These are phyloP conservation scores for Cladosporium sp. DNA, from an alignment of 2,329 filamentous ascomycete species.

Conservation along the genomic window DNA sequence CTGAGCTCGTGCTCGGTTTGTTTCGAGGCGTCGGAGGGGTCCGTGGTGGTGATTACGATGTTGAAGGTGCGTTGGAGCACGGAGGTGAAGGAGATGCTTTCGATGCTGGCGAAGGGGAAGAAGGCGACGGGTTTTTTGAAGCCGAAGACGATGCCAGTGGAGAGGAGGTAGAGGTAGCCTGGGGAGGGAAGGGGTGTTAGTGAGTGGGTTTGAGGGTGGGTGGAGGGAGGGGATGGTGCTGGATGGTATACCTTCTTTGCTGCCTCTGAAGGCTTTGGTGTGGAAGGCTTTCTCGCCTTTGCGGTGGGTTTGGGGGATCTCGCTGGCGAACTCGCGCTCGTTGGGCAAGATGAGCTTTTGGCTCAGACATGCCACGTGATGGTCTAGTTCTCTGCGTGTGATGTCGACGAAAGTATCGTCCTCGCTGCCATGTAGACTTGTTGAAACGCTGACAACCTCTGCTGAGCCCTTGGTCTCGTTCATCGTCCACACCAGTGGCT, in stretches of 20 bases:
- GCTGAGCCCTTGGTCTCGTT: slow-evolving; percentile 47
- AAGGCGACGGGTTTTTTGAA: slow-evolving; percentile 68
- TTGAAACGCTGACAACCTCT: slow-evolving; percentile 5
- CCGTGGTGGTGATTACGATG: slow-evolving; percentile 53
- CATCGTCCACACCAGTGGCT: slow-evolving; percentile 63
- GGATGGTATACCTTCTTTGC: slow-evolving; percentile 60
- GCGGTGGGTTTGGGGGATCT: slow-evolving; percentile 61
- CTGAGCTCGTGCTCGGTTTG: slow-evolving; percentile 62
- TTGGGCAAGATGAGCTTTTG: slow-evolving; percentile 56
- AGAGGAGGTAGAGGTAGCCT: slow-evolving; percentile 66
- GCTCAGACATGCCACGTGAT: slow-evolving; percentile 47
- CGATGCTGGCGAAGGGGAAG: slow-evolving; percentile 62
- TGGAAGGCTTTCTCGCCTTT: slow-evolving; percentile 66
- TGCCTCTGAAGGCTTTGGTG: slow-evolving; percentile 64
- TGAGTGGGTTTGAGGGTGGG: not conserved
- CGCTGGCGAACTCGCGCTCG: slow-evolving; percentile 61
- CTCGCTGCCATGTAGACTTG: slow-evolving; percentile 35
- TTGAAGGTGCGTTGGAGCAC: slow-evolving; percentile 68
- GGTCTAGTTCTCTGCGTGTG: slow-evolving; percentile 50
- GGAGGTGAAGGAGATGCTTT: slow-evolving; percentile 64
- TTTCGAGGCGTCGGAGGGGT: slow-evolving; percentile 34
- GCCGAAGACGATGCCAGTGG: slow-evolving; percentile 62
- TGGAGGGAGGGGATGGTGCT: not conserved
- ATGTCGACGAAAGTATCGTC: slow-evolving; percentile 51
- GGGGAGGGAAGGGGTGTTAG: not conserved